Evolutionary conservation across 495 filamentous ascomycete species (phyloP).

Genomic region (Penicillium paxilli): DNA sequence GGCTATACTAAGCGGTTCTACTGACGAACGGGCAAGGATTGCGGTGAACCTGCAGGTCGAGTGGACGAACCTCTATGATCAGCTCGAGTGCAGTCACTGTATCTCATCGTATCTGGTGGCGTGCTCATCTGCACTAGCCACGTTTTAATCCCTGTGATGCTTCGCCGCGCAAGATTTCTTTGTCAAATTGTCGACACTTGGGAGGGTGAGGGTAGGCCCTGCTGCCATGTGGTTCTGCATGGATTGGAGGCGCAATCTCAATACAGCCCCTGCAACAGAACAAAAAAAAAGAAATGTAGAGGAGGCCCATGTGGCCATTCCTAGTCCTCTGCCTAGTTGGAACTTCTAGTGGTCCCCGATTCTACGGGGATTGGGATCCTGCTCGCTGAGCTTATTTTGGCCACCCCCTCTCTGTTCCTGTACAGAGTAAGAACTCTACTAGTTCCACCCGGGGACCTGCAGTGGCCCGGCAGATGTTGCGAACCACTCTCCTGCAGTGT

Average conservation of each 20-base stretch:
- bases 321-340: too few relatives aligned
- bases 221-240: slow-evolving; percentile 1
- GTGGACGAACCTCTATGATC: slow-evolving; percentile 2
- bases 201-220: background rate
- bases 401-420: background rate
- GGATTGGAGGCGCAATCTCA: background rate
- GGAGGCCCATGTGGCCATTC: too few relatives aligned
- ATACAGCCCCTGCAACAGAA: background rate
- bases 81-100: background rate
- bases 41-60: background rate
- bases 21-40: background rate
- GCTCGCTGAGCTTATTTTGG: background rate
- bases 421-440: background rate
- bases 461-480: background rate
- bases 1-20: background rate
- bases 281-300: too few relatives aligned
- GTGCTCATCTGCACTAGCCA: slow-evolving; percentile 29
- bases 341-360: background rate
- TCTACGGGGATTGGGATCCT: background rate
- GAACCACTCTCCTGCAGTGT: too few relatives aligned
- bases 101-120: background rate
- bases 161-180: background rate
- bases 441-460: background rate
- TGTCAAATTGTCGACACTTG: background rate
- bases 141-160: slow-evolving; percentile 5